These are phyloP conservation scores for Trichoderma lentiforme DNA, from an alignment of 2,329 filamentous ascomycete genomes.

Conservation along the genomic window DNA sequence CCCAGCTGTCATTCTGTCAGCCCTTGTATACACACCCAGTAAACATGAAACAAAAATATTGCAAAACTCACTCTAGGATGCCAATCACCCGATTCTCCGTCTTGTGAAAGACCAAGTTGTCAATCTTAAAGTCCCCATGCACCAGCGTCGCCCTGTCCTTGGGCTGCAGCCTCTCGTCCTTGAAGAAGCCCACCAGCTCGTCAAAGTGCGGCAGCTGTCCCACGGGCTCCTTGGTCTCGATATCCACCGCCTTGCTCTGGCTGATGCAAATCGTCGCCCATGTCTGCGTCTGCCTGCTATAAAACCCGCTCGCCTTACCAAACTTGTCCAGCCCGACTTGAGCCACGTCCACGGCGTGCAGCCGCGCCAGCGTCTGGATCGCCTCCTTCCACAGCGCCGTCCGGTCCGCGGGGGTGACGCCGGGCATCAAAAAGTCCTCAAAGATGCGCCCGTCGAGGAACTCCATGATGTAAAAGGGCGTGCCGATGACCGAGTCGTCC, in stretches of 20 bases:
- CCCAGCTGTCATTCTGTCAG: conserved; percentile 58
- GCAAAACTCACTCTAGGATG: conserved; percentile 68
- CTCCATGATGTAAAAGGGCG: conserved; percentile 95
- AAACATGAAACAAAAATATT: not conserved
- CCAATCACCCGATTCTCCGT: conserved; percentile 86
- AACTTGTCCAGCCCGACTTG: conserved; percentile 68
- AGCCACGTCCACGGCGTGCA: conserved; percentile 71
- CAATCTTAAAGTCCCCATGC: conserved; percentile 96
- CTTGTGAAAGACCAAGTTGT: conserved; percentile 86
- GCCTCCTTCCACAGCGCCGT: conserved; percentile 83
- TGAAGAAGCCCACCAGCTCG: conserved; percentile 77
- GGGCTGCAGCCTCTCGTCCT: conserved; percentile 65
- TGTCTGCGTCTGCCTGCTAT: conserved; percentile 79
- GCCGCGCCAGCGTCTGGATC: conserved; percentile 74
- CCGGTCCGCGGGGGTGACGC: conserved; percentile 64
- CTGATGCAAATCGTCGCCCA: conserved; percentile 74
- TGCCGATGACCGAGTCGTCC: conserved; percentile 75
- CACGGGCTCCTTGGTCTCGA: conserved; percentile 72
- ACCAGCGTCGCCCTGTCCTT: conserved; percentile 75
- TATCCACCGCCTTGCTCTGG: conserved; percentile 72
- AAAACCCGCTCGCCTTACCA: conserved; percentile 74
- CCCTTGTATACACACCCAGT: not conserved
- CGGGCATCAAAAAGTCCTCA: conserved; percentile 80
- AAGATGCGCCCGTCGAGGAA: conserved; percentile 93
- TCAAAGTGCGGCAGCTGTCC: conserved; percentile 81